Evolutionary conservation across 139 green algal genomes (phyloP).

Genomic region (Yamagishiella unicocca): DNA sequence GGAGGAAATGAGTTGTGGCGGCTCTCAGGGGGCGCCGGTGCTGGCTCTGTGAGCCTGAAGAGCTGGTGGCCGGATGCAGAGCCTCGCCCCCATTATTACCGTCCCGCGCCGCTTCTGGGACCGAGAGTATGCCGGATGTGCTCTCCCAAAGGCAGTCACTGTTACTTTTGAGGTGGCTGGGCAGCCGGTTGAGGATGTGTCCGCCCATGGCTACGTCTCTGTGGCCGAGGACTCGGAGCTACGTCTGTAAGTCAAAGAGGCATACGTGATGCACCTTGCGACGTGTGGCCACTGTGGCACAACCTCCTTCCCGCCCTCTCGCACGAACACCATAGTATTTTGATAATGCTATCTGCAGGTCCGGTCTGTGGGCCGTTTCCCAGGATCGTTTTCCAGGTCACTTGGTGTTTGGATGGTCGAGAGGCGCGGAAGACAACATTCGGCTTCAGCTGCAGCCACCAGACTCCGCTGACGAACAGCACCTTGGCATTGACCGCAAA

Average conservation of each 20-base stretch:
- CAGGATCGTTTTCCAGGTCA: conserved; percentile 16
- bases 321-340: too few species aligned
- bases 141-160: conserved; percentile 4
- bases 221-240: conserved; percentile 18
- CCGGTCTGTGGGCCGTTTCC: conserved; percentile 3
- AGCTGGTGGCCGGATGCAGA: conserved; percentile 26
- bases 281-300: not conserved
- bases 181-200: conserved; percentile 3
- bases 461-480: conserved; percentile 8
- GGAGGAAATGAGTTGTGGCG: conserved; percentile 17
- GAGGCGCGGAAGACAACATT: not conserved
- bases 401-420: not conserved
- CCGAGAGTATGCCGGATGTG: not conserved
- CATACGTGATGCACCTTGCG: not conserved
- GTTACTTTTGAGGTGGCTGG: conserved; percentile 18
- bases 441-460: not conserved
- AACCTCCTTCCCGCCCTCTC: not conserved
- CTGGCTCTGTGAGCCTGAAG: conserved; percentile 20
- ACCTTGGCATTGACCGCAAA: not conserved
- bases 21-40: not conserved
- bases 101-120: conserved; percentile 30
- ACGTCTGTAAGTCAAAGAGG: conserved; percentile 1
- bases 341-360: too few species aligned
- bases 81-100: not conserved
- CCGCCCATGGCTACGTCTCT: not conserved